Evolutionary conservation across 2,329 filamentous ascomycete species (phyloP).

Genomic region (Botrytis sinoallii): DNA sequence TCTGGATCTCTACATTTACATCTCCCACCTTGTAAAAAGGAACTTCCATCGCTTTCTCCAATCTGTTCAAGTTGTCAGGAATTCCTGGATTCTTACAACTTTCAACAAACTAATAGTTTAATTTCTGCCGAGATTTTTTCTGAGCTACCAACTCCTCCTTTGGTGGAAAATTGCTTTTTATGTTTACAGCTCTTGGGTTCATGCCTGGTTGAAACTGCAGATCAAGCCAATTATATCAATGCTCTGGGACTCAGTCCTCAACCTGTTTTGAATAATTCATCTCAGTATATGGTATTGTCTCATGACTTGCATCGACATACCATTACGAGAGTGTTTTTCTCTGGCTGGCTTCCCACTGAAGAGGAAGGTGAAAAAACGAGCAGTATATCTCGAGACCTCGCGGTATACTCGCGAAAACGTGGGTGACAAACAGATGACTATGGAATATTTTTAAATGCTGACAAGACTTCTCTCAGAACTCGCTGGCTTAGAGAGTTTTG

Average conservation of each 20-base stretch:
- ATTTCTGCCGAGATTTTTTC: too few species aligned
- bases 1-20: too few species aligned
- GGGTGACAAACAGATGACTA: too few species aligned
- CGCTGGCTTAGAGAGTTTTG: not conserved
- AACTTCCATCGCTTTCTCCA: too few species aligned
- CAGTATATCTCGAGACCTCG: not conserved
- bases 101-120: too few species aligned
- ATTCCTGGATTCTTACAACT: not conserved
- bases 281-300: too few species aligned
- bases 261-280: not conserved
- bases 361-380: too few species aligned
- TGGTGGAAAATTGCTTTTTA: not conserved
- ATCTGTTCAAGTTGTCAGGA: not conserved
- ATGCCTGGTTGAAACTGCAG: not conserved
- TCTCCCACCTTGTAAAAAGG: too few species aligned
- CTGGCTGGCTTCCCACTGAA: too few species aligned
- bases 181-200: not conserved
- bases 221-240: not conserved
- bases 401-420: not conserved
- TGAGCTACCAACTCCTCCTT: not conserved
- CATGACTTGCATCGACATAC: too few species aligned
- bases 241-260: not conserved
- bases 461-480: rapidly evolving
- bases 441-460: rapidly evolving
- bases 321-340: too few species aligned